Evolutionary conservation across 176 grass and related monocot genomes (phyloP).

Genomic region (Miscanthus lutarioriparius): DNA sequence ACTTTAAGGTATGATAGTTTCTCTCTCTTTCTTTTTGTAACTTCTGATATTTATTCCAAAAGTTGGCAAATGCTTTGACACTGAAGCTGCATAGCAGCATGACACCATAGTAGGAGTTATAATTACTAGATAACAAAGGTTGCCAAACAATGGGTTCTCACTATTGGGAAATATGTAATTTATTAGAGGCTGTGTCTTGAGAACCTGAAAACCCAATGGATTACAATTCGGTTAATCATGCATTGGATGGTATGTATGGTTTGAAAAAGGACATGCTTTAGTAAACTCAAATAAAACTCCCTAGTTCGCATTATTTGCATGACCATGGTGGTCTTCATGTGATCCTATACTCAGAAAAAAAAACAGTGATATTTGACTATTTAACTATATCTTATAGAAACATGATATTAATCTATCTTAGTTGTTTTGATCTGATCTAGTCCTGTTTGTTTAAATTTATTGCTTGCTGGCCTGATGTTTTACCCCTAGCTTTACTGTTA

Average conservation of each 20-base stretch:
- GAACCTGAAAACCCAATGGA: constrained; percentile 21
- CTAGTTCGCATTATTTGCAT: constrained; percentile 9
- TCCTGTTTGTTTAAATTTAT: constrained; percentile 11
- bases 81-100: not conserved
- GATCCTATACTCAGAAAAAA: not conserved
- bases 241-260: constrained; percentile 82
- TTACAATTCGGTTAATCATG: constrained; percentile 91
- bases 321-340: not conserved
- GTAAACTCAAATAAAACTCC: not conserved
- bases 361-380: not conserved
- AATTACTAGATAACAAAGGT: not conserved
- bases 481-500: not conserved
- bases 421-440: not conserved
- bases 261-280: not conserved
- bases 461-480: not conserved
- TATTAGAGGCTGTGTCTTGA: not conserved
- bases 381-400: not conserved
- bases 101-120: not conserved
- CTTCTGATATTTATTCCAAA: not conserved
- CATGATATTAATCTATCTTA: not conserved
- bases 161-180: not conserved
- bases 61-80: not conserved
- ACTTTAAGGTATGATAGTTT: not conserved
- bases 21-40: not conserved
- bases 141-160: not conserved